Conservation (phyloP, 169 alveolate genomes). For the Cyclospora cayetanensis region DNA sequence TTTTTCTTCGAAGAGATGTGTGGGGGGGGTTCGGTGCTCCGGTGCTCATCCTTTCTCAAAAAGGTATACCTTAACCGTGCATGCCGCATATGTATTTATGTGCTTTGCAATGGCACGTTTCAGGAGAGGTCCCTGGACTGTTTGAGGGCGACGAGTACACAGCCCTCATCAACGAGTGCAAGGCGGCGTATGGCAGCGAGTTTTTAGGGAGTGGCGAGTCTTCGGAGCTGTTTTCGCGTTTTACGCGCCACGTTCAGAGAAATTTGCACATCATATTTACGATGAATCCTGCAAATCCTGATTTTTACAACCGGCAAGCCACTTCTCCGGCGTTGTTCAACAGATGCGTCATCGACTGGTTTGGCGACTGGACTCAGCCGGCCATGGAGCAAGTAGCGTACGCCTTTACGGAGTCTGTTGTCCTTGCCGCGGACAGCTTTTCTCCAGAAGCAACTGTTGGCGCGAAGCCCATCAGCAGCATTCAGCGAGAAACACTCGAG, state of each 20-base stretch:
- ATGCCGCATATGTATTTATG: not conserved
- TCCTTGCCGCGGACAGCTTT: conserved; percentile 58
- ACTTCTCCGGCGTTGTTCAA: conserved; percentile 97
- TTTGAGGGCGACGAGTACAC: conserved; percentile 98
- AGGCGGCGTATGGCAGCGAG: conserved; percentile 82
- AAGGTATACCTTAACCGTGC: no score
- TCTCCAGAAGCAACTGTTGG: conserved; percentile 70
- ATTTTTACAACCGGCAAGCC: conserved; percentile 96
- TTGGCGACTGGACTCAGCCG: conserved; percentile 97
- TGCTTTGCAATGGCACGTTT: conserved; percentile 52
- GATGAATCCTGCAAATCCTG: conserved; percentile 99
- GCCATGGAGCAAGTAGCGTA: conserved; percentile 91
- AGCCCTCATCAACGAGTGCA: conserved; percentile 92
- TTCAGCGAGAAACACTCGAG: conserved; percentile 52
- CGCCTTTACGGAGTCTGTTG: conserved; percentile 73
- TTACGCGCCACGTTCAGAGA: conserved; percentile 95
- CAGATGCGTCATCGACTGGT: conserved; percentile 99
- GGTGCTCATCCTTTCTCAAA: no score
- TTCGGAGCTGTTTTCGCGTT: conserved; percentile 94
- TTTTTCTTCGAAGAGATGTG: not conserved
- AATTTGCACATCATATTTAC: conserved; percentile 98
- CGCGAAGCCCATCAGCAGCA: conserved; percentile 50
- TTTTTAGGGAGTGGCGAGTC: conserved; percentile 63
- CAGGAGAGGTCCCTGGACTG: conserved; percentile 98
- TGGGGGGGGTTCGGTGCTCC: no score